Evolutionary conservation across 768 basidiomycete genomes (phyloP).

Genomic region (Leccinum variicolor): DNA sequence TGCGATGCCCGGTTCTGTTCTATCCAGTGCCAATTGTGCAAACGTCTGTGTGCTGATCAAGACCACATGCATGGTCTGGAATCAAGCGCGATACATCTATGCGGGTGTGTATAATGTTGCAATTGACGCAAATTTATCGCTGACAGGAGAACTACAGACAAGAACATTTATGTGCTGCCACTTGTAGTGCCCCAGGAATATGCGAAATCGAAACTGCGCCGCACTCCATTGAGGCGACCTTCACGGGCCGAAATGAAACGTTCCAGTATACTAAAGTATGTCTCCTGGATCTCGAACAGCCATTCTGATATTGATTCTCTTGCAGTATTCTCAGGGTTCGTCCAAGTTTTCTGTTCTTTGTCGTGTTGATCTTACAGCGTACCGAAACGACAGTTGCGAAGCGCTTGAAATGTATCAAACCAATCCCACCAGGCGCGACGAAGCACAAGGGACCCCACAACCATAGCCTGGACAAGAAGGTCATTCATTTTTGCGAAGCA

Average conservation of each 20-base stretch:
- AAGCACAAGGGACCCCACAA: slow-evolving; percentile 47
- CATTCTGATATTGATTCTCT: background rate
- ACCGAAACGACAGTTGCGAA: too few species aligned
- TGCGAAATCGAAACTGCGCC: slow-evolving; percentile 60
- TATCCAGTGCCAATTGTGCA: slow-evolving; percentile 49
- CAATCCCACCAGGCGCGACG: too few species aligned
- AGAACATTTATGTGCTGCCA: slow-evolving; percentile 43
- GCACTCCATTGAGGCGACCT: slow-evolving; percentile 58
- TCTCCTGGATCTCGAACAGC: background rate
- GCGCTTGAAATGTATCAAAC: too few species aligned
- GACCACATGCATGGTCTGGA: slow-evolving; percentile 55
- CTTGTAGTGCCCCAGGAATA: slow-evolving; percentile 18
- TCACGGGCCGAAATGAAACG: slow-evolving; percentile 55
- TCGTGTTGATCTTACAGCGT: too few species aligned
- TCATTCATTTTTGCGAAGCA: slow-evolving; percentile 54
- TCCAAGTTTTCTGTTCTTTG: too few species aligned
- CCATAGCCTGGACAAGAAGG: slow-evolving; percentile 42
- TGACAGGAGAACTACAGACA: slow-evolving; percentile 36
- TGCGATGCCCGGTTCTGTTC: slow-evolving; percentile 56
- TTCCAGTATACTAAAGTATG: slow-evolving; percentile 64
- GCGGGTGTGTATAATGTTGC: slow-evolving; percentile 40
- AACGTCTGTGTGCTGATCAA: slow-evolving; percentile 4
- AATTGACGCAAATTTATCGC: background rate
- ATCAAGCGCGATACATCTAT: slow-evolving; percentile 44
- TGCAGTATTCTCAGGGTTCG: too few species aligned